Conservation (phyloP, 495 filamentous ascomycete genomes). For the Penicillium dipodomyicola region DNA sequence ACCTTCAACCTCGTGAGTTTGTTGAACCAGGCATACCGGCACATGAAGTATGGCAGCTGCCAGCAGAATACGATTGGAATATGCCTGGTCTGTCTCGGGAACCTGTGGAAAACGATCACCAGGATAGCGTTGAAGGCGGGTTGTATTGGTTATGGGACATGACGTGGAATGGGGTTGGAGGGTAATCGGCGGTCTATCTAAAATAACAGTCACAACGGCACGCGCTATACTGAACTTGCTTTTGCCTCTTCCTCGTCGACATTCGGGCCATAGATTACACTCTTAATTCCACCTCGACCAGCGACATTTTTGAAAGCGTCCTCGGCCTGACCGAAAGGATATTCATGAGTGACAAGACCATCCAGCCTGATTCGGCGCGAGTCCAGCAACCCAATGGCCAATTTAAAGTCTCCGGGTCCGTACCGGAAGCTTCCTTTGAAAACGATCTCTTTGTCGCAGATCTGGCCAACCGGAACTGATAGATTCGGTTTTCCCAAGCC, state of each 20-base stretch:
- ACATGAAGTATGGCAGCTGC: background rate
- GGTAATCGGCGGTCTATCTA: background rate
- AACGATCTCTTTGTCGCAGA: conserved; percentile 78
- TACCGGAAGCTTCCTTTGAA: conserved; percentile 81
- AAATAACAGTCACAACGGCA: background rate
- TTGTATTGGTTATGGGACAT: conserved; percentile 34
- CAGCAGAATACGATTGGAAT: background rate
- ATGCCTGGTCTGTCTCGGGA: background rate
- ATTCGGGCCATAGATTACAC: conserved; percentile 33
- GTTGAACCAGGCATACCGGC: background rate
- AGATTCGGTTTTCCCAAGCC: conserved; percentile 77
- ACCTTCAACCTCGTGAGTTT: background rate
- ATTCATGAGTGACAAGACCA: conserved; percentile 59
- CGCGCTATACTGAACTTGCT: background rate
- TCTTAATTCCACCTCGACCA: conserved; percentile 27
- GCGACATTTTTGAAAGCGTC: conserved; percentile 25
- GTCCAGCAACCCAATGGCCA: conserved; percentile 68
- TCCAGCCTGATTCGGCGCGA: conserved; percentile 66
- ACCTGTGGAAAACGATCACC: background rate
- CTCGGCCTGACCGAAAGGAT: conserved; percentile 19
- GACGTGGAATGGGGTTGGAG: conserved; percentile 25
- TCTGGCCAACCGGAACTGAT: conserved; percentile 74
- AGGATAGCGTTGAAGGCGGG: conserved; percentile 18
- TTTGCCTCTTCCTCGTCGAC: conserved; percentile 24
- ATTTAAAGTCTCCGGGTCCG: conserved; percentile 70